Evolutionary conservation across 352 stramenopile species (phyloP), one percentile per base, ranked within the genome.

Genomic region (Pythium rishiriense): DNA sequence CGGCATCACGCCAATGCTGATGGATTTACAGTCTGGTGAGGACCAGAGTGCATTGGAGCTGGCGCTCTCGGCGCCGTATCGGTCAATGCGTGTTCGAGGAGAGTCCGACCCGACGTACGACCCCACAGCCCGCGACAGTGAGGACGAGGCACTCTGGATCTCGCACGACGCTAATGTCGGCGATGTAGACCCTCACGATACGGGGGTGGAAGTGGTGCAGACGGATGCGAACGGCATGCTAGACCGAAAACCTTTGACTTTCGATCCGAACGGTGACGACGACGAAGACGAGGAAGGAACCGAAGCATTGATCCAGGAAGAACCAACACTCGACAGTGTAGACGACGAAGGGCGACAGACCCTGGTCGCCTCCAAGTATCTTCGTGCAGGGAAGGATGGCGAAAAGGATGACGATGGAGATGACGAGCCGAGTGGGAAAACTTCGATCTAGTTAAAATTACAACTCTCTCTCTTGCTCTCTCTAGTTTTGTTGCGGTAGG

Each of bases 31-130:
- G 42, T 17, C 8, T 48, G 26, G 19, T 0, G 48, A 73, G 1
- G 19, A 2, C 7, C 31, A 57, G 2, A 60, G 31, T 39, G 46
- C 46, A 15, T 25, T 73, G 6, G 58, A 68, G 9, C 51, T 73
- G 2, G 47, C 49, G 29, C 25, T 73, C 11, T 46, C 59, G 29
- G 66, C 59, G 28, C 66, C 59, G 22, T 68, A 68, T 42, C 50
- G 50, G 39, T 46, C 66, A 3, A 50, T 73, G n/a, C 58, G 66
- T 15, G 1, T 42, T 5, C 24, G 47, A 29, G 57, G 50, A 11
- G 43, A 66, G 6, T 43, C 26, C 8, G 33, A 54, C 8, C 45
- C 51, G 9, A 1, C 5, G 14, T 31, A 31, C 25, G 48, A 56
- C 31, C 31, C 41, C 2, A 21, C 39, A 14, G 29, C n/a, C 2